A percentile compares a stretch with the other conserved stretches of the same genome.
Conservation (phyloP, 2,329 filamentous ascomycete species). For the Blastomyces gilchristii region DNA sequence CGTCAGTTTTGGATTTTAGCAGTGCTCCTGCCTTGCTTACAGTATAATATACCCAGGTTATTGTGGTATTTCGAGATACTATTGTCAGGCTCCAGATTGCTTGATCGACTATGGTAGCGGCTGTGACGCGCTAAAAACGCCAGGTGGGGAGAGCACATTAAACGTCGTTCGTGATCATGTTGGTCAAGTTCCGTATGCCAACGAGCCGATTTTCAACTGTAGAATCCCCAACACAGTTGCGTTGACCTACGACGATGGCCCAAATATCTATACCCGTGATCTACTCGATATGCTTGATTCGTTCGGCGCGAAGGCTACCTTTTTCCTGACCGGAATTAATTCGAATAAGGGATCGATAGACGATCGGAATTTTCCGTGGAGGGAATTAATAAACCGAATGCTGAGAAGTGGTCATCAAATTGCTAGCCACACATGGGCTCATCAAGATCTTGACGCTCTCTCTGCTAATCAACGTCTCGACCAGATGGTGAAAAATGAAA, state of each 20-base stretch:
- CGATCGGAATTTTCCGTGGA: constrained; percentile 31
- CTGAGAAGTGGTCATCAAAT: constrained; percentile 40
- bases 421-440: constrained; percentile 45
- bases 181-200: constrained; percentile 30
- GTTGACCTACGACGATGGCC: constrained; percentile 59
- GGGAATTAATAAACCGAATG: constrained; percentile 33
- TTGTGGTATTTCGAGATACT: constrained; percentile 28
- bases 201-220: constrained; percentile 30
- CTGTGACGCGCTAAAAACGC: constrained; percentile 30
- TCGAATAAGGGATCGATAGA: constrained; percentile 39
- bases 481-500: constrained; percentile 41
- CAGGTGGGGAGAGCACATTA: constrained; percentile 28
- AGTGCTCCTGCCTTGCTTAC: constrained; percentile 4
- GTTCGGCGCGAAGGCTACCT: constrained; percentile 55
- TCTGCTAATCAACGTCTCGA: constrained; percentile 27
- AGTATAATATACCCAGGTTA: constrained; percentile 24
- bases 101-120: constrained; percentile 29
- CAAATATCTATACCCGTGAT: constrained; percentile 50
- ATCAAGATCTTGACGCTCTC: constrained; percentile 38
- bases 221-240: constrained; percentile 49
- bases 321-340: constrained; percentile 50
- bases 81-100: constrained; percentile 34
- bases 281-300: constrained; percentile 51
- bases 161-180: constrained; percentile 27
- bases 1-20: background rate